Evolutionary conservation across 108 stramenopile genomes (phyloP), one percentile per base, ranked within the genome.

Genomic region (Pseudonitzschia pungens): DNA sequence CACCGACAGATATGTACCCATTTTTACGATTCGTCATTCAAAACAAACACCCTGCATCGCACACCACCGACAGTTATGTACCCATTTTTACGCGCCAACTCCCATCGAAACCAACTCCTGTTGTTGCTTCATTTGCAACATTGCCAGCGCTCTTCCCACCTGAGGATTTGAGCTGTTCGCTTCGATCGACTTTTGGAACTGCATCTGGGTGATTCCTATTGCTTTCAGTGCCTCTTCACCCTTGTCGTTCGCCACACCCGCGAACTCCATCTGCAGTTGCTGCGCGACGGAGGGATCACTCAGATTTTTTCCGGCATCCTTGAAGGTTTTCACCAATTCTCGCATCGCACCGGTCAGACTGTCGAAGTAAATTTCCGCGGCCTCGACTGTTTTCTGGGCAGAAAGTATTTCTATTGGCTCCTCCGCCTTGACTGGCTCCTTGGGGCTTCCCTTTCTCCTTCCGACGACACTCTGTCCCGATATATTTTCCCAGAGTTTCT

Each of bases 71-170:
- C n/a, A n/a, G n/a, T n/a, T n/a, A n/a, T n/a, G n/a, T n/a, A n/a
- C n/a, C n/a, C n/a, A n/a, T n/a, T n/a, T n/a, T n/a, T n/a, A n/a
- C n/a, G n/a, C 36, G 36, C 36, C 31, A 43, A 83, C 71, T 31
- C 93, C 93, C 54, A 92, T 74, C 15, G 81, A 71, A 80, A 88
- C 84, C 42, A 95, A 67, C 48, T 89, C 91, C 62, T 92, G 90
- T 74, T 95, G 94, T 73, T 95, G 94, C 72, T 92, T 90, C 84
- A 95, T 86, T 68, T 95, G 94, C 51, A 95, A 64, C 91, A 91
- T 92, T 12, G 79, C 84, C 57, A 95, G 62, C 14, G 89, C 77
- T 82, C 90, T 78, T 60, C 88, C 94, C 29, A 95, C 91, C 28
- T 74, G 57, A 20, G 94, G 94, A 69, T 87, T 81, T n/a, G 81